phyloP scores from a whole-genome alignment of 2,329 filamentous ascomycete species.

The Domatiomyces globalis region DNA sequence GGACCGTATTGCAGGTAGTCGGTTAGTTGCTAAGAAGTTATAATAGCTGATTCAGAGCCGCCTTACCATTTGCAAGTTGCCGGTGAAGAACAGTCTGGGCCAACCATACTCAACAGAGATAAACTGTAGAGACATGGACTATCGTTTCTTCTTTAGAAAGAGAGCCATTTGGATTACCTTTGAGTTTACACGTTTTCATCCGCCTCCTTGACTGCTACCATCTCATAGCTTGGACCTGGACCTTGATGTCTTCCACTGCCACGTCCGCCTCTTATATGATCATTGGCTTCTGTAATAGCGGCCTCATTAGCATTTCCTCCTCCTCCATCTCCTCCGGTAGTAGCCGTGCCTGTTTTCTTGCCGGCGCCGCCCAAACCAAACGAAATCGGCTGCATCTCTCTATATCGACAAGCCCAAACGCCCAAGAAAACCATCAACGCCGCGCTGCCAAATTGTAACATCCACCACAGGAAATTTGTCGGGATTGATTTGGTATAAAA shows the following conservation, averaged over 20 bases:
- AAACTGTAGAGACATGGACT: no score
- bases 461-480: conserved; percentile 76
- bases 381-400: conserved; percentile 75
- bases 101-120: no score
- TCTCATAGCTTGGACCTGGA: conserved; percentile 43
- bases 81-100: no score
- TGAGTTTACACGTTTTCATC: conserved; percentile 10
- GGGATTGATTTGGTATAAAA: conserved; percentile 68
- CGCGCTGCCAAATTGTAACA: conserved; percentile 46
- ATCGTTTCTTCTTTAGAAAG: neutral
- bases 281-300: neutral
- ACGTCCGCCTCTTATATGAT: conserved; percentile 13
- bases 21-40: no score
- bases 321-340: conserved; percentile 30
- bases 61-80: neutral
- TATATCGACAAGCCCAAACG: conserved; percentile 81
- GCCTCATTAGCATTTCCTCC: conserved; percentile 17
- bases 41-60: no score
- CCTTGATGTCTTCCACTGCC: conserved; percentile 18
- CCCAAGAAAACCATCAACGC: conserved; percentile 55
- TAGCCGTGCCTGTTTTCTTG: conserved; percentile 7
- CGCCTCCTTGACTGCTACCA: conserved; percentile 41
- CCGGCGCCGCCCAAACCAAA: conserved; percentile 48
- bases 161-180: neutral
- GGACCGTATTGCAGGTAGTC: no score